Base-by-base conservation (phyloP, 2,329 filamentous ascomycete species). In the Fusarium neocosmosporiellum region DNA sequence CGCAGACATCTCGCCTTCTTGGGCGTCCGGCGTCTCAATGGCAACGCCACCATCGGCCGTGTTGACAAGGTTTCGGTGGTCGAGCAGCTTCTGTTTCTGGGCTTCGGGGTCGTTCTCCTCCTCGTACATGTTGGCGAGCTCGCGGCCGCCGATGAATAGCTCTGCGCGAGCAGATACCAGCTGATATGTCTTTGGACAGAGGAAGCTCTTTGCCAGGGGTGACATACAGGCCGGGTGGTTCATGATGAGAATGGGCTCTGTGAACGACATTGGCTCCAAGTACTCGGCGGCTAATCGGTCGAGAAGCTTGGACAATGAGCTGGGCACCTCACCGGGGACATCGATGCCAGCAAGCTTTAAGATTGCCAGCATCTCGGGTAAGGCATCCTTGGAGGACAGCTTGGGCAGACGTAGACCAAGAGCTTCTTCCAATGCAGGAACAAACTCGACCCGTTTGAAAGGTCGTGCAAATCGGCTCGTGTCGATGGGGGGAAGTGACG, bases 71-170 rank as follows among this genome's bases (percentile, higher is more conserved):
- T 76, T 80, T 31, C 83, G 81, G 74, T 90, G 88, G 11, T 83
- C 87, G 54, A 90, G 82, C 72, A 99, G 95, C 82, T 99, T 99
- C 63, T 89, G 87, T 53, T 93, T 88, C 83, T 99, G 96, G 77
- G 92, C 93, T 62, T 93, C 91, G 0, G 96, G 96, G 59, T 94
- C 93, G 81, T 99, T 99, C 81, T 99, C 96, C 83, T 99, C 96
- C 81, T 99, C 96, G 81, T 99, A 99, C 85, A 96, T 97, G 82
- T 99, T 99, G 69, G 96, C 94, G 34, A 98, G 88, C 80, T 99
- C 96, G 63, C 90, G 90, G 43, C 92, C 91, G 58, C 90, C 84
- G 70, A 97, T 89, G 83, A 97, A 98, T 24, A 98, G 88, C 82
- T 98, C 95, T 0, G 93, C 94, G 7, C 95, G 91, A 1, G 94